Evolutionary conservation across 2,329 filamentous ascomycete genomes (phyloP), one percentile per base, ranked within the genome.

Genomic region (Fusarium camptoceras): DNA sequence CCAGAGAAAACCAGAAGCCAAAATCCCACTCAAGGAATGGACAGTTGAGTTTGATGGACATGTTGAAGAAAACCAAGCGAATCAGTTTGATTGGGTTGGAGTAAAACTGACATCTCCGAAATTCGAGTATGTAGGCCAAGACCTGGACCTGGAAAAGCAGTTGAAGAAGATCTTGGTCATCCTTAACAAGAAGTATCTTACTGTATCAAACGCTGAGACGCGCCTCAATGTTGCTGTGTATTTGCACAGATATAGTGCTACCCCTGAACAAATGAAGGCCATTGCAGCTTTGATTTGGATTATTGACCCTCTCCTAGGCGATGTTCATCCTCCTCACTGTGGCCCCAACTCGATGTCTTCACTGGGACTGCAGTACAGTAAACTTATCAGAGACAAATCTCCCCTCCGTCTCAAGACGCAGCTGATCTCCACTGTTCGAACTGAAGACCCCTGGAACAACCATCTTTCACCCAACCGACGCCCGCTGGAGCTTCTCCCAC

Each of bases 401-500:
- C 39, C 44, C 11, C n/a, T 70, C 27, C 24, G 67, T 25, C 11
- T 73, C 12, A 37, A 44, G 11, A 12, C 42, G 16, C 48, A 70
- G 44, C 37, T 72, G 37, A 24, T 46, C 5, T 59, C 48, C 15
- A 34, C 41, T 7, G 18, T 61, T 28, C 47, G 48, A 9, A 14
- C 68, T 18, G 47, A 65, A 15, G 71, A 72, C 22, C 71, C 68
- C 10, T 73, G 71, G 71, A 59, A 63, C 16, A 54, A 73, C 25
- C 59, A 53, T 10, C 49, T 73, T 16, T 70, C 66, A 4, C 46
- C 55, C 16, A 44, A 42, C 9, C 60, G 71, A n/a, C 58, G 22
- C 14, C 63, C 50, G 5, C 30, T 72, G 25, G 42, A 50, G 14
- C 37, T 68, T 22, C 56, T 73, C 16, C 16, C 39, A 3, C 53